Evolutionary conservation across 192 early-diverging fungal genomes (phyloP), one percentile per base, ranked within the genome.

Genomic region (Coemansia sp.): DNA sequence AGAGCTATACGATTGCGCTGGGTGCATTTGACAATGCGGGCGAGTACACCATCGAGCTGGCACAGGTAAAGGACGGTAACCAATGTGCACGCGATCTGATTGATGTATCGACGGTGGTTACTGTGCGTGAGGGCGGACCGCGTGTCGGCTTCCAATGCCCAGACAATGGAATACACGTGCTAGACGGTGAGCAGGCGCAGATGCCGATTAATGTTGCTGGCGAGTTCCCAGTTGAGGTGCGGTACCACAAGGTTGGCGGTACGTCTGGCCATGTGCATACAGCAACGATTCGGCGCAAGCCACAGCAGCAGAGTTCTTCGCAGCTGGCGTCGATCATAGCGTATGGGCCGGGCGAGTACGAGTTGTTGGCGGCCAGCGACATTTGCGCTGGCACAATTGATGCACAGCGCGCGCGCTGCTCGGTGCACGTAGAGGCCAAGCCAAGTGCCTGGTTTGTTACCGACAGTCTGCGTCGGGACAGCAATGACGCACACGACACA

Each of bases 341-440:
- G 19, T 68, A 61, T 46, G 72, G 65, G 15, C 72, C 78, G 21
- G 78, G 78, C 62, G 65, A 68, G 52, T 81, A 81, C 40, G 72
- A 72, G 60, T 66, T 81, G 21, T 56, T 75, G 7, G 54, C 72
- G 17, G 69, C 72, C 12, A 44, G 28, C 44, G 78, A 75, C 23
- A 60, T 65, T 4, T 80, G 78, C 22, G 47, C 65, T 0, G 77
- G 77, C 23, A 62, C 77, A 2, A 60, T 80, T n/a, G 77, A 74
- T 21, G 50, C 50, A 9, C 42, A 47, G 8, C 47, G 40, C 23
- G 28, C 54, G 5, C 68, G 72, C 22, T 80, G 77, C 53, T 6
- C 67, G 4, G 72, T 80, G 52, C 57, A 63, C 34, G 77, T 80
- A 15, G 78, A 81, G 53, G 58, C 78, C 2, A 70, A 68, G 54